These are phyloP conservation scores for Aspergillus asperescens DNA, from an alignment of 495 filamentous ascomycete species.

Conservation along the genomic window DNA sequence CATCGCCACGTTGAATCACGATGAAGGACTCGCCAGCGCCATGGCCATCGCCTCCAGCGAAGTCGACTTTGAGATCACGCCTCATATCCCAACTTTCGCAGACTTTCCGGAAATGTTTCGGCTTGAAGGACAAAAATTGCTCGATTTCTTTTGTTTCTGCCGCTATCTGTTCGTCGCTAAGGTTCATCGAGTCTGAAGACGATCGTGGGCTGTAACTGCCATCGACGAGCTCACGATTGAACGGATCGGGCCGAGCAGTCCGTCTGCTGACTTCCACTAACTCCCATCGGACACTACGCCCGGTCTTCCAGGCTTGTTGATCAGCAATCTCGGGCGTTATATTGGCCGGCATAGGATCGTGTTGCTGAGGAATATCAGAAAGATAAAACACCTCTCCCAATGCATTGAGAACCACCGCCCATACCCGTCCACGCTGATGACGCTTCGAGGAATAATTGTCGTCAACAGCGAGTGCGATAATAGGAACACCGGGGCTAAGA, in stretches of 20 bases:
- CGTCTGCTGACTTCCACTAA: slow-evolving; percentile 72
- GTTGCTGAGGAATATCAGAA: slow-evolving; percentile 55
- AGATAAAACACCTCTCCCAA: slow-evolving; percentile 88
- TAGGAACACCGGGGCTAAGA: slow-evolving; percentile 86
- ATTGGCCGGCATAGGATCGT: slow-evolving; percentile 25
- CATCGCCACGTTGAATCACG: slow-evolving; percentile 64
- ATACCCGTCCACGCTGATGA: slow-evolving; percentile 63
- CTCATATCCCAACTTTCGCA: slow-evolving; percentile 93
- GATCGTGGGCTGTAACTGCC: slow-evolving; percentile 64
- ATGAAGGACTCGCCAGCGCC: slow-evolving; percentile 70
- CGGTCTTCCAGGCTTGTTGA: slow-evolving; percentile 69
- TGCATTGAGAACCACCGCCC: slow-evolving; percentile 85
- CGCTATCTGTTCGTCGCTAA: slow-evolving; percentile 61
- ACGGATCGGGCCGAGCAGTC: slow-evolving; percentile 63
- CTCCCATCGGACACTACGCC: slow-evolving; percentile 73
- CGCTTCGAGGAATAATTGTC: slow-evolving; percentile 68
- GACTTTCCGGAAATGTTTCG: slow-evolving; percentile 68
- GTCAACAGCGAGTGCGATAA: slow-evolving; percentile 80
- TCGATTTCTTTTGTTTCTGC: slow-evolving; percentile 80
- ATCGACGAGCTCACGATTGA: slow-evolving; percentile 51
- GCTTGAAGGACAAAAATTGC: slow-evolving; percentile 65
- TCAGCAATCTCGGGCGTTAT: slow-evolving; percentile 47
- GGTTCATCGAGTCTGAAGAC: slow-evolving; percentile 65
- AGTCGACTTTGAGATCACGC: slow-evolving; percentile 80
- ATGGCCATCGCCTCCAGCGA: slow-evolving; percentile 69